Conservation (phyloP, 2,329 filamentous ascomycete genomes). For the Hymenoscyphus repandus region DNA sequence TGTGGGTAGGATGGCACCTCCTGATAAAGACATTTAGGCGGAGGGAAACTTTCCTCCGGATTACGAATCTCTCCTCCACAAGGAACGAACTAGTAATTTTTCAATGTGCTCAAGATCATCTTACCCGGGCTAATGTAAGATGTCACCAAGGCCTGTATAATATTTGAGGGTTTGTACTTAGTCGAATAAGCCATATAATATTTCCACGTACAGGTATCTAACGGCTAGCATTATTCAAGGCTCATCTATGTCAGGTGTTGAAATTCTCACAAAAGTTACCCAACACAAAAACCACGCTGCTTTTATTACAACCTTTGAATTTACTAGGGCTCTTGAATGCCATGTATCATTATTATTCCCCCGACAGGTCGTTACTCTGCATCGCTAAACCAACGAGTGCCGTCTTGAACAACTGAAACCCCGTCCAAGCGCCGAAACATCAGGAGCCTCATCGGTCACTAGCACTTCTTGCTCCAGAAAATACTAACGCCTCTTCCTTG, state of each 20-base stretch:
- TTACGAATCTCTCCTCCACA: constrained; percentile 16
- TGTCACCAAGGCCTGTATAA: not conserved
- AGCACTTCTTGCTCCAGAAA: constrained; percentile 1
- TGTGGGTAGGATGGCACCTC: not conserved
- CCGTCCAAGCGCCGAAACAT: constrained; percentile 22
- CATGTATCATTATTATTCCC: no score
- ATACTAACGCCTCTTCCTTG: not conserved
- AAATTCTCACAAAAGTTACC: no score
- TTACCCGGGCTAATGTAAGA: constrained; percentile 11
- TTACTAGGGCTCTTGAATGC: no score
- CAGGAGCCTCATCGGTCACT: constrained; percentile 16
- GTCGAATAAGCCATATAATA: no score
- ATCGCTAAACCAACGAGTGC: constrained; percentile 1
- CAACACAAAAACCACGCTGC: no score
- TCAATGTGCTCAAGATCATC: constrained; percentile 5
- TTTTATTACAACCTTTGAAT: no score
- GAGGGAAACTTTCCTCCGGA: constrained; percentile 4
- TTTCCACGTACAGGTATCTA: no score
- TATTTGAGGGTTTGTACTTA: no score
- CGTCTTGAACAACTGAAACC: constrained; percentile 11
- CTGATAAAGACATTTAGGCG: constrained; percentile 4
- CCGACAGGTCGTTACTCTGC: constrained; percentile 3
- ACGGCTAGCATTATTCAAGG: no score
- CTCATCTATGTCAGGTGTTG: no score
- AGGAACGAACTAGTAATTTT: not conserved